Conservation (phyloP, 2,329 filamentous ascomycete species). For the Penicillium expansum region DNA sequence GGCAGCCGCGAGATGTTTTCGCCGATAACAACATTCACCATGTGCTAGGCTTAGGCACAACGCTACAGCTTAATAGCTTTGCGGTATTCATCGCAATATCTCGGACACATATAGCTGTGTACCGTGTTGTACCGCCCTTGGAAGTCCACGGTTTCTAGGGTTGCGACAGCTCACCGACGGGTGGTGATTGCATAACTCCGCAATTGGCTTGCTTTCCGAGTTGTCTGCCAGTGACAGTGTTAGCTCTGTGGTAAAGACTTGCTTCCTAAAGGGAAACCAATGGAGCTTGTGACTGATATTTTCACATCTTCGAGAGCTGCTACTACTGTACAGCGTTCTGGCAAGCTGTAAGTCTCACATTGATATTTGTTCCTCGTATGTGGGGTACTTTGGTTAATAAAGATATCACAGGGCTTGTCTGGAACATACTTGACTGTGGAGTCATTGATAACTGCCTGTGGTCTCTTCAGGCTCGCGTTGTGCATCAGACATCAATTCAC, state of each 20-base stretch:
- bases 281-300: not conserved
- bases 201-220: not conserved
- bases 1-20: conserved; percentile 12
- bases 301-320: not conserved
- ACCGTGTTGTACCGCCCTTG: not conserved
- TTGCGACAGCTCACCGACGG: not conserved
- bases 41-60: not conserved
- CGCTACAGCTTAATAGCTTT: not conserved
- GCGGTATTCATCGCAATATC: not conserved
- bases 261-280: not conserved
- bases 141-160: not conserved
- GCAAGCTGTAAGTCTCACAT: conserved; percentile 2
- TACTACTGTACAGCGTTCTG: not conserved
- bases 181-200: not conserved
- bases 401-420: conserved; percentile 1
- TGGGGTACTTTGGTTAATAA: not conserved
- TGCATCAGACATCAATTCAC: not conserved
- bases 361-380: not conserved
- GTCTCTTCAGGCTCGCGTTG: not conserved
- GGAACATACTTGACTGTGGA: not conserved
- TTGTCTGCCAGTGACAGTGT: not conserved
- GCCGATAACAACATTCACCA: conserved; percentile 7
- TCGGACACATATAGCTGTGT: not conserved
- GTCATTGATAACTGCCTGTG: not conserved
- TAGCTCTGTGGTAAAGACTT: not conserved